Base-by-base conservation (phyloP, 768 basidiomycete genomes). In the Boletus sp. region DNA sequence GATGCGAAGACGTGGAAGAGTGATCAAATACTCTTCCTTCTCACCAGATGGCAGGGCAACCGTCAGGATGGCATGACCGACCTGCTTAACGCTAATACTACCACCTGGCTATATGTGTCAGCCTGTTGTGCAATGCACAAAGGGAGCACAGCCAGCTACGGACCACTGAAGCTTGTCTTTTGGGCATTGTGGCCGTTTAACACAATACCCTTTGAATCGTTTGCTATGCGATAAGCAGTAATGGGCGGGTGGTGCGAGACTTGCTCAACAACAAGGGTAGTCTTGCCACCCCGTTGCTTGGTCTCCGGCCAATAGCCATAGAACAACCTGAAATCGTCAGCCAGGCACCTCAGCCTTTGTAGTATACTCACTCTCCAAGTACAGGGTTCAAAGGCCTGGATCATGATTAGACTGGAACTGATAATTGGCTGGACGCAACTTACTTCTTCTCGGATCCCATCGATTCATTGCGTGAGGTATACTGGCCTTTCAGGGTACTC, bases 391-490 rank as follows among this genome's bases (percentile, higher is more conserved):
- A 80, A 15, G 96, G 96, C 65, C 93, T 95, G 63, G 17, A 24
- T 29, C 52, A 49, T 44, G 57, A 53, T 49, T 52, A 60, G 66
- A 55, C 40, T 12, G 46, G 61, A 54, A 59, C 6, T 52, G 12
- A 54, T 44, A 7, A 30, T 17, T 37, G 18, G 56, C 35, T 28
- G 20, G 12, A 32, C 7, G 18, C 36, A 5, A 76, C 84, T 47
- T 60, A 92, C 91, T 98, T 98, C 80, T 98, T 98, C 82, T 98
- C 95, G 1, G 91, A 93, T 14, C 96, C 96, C 85, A 94, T 89
- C 60, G 87, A 87, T 76, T 97, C 94, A 66, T 98, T 98, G 48
- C 95, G 80, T 17, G 92, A 92, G 41, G 91, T 98, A 71, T 94
- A 94, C 68, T 97, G 94, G 14, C 93, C 95, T 71, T 94, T 97